Percentiles rank a stretch among this genome's conserved stretches.
Conservation (phyloP, 495 filamentous ascomycete species). For the Lasiosphaeris hirsuta region DNA sequence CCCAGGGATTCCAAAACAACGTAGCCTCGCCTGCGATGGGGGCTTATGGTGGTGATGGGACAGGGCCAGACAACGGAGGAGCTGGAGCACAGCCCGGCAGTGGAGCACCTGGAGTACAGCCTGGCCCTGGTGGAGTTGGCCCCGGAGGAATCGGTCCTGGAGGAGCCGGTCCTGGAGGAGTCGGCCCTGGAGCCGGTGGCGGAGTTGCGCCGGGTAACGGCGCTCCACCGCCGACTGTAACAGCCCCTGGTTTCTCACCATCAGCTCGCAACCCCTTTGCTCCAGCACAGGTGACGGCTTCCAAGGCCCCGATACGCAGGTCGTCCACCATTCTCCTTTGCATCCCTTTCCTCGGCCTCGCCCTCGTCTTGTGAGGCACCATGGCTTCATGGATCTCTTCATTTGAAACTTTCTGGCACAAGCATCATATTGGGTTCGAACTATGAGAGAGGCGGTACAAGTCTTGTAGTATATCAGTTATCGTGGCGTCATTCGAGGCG, state of each 20-base stretch:
- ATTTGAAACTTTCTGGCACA: conserved; percentile 2
- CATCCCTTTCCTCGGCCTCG: conserved; percentile 6
- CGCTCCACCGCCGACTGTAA: background rate
- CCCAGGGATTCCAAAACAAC: background rate
- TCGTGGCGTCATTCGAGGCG: conserved; percentile 12
- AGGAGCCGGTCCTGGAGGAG: no score
- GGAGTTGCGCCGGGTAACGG: conserved; percentile 15
- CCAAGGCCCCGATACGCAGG: conserved; percentile 10
- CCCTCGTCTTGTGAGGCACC: conserved; percentile 7
- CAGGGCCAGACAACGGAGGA: conserved; percentile 7
- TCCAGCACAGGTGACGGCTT: conserved; percentile 22
- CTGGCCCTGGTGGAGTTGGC: background rate
- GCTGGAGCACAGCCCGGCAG: conserved; percentile 8
- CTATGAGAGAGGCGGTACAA: conserved; percentile 2
- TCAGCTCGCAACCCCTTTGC: conserved; percentile 5
- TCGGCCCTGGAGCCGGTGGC: background rate
- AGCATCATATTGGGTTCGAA: conserved; percentile 5
- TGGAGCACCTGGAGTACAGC: background rate
- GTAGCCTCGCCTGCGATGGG: background rate
- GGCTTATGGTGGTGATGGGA: conserved; percentile 1
- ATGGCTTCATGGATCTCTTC: background rate
- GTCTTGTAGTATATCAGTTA: conserved; percentile 11
- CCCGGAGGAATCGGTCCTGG: no score
- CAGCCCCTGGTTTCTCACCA: conserved; percentile 11
- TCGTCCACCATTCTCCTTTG: conserved; percentile 11